These are phyloP conservation scores for Rauvolfia tetraphylla DNA, from an alignment of 257 asterid genomes.

Conservation along the genomic window DNA sequence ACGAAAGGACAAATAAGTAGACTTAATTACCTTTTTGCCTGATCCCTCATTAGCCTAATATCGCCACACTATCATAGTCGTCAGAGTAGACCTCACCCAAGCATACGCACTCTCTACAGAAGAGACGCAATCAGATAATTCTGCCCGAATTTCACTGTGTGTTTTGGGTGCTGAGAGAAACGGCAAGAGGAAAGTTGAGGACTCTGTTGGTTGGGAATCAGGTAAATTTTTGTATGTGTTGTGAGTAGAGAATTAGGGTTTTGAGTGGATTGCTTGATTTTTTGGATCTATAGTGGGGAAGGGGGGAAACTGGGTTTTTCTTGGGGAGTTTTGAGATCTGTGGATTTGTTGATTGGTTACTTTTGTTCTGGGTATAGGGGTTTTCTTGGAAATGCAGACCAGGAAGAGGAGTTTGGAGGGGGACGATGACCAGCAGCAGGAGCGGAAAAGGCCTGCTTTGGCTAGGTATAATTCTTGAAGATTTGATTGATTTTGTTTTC, in stretches of 20 bases:
- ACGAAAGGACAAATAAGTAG: background rate
- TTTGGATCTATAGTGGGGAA: background rate
- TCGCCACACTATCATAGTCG: conserved; percentile 4
- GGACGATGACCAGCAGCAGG: conserved; percentile 64
- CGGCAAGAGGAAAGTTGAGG: background rate
- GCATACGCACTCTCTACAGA: background rate
- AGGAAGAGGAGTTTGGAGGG: conserved; percentile 86
- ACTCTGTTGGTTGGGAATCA: conserved; percentile 2
- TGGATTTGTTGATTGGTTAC: background rate
- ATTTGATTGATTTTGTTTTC: background rate
- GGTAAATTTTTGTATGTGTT: conserved; percentile 1
- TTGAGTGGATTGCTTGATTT: conserved; percentile 10
- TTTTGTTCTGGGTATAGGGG: background rate
- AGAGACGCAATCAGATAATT: background rate
- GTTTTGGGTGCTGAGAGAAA: background rate
- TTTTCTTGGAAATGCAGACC: conserved; percentile 65
- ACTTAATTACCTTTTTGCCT: background rate
- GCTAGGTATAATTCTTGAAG: conserved; percentile 30
- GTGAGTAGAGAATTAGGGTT: conserved; percentile 15
- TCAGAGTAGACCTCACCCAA: conserved; percentile 9
- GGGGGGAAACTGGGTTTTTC: background rate
- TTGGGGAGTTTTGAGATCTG: conserved; percentile 16
- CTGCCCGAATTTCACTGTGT: conserved; percentile 2
- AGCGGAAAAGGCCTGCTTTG: conserved; percentile 54
- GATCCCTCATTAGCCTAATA: conserved; percentile 5